These are phyloP conservation scores for Polysphondylium violaceum DNA, from an alignment of 78 protist species.

Conservation along the genomic window DNA sequence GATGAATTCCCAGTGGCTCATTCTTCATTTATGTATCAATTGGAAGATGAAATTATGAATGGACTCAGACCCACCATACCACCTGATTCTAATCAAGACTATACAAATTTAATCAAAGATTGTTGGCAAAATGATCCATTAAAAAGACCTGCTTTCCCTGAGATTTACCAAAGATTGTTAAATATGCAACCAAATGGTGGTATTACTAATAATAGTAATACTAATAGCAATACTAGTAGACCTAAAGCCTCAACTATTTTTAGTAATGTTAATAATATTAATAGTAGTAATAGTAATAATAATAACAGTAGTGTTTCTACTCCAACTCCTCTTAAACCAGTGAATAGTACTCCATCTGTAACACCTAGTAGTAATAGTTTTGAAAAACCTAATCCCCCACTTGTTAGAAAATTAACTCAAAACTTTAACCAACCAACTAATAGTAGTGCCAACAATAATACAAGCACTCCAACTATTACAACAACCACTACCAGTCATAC, in stretches of 20 bases:
- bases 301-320: neutral
- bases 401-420: slow-evolving; percentile 11
- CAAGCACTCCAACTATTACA: neutral
- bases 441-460: neutral
- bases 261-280: neutral
- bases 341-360: neutral
- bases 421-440: neutral
- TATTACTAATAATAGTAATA: neutral
- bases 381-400: slow-evolving; percentile 6
- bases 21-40: slow-evolving; percentile 64
- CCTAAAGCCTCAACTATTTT: slow-evolving; percentile 6
- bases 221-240: neutral
- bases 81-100: slow-evolving; percentile 3
- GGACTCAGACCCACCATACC: slow-evolving; percentile 80
- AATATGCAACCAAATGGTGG: neutral
- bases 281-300: neutral
- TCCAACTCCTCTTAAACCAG: slow-evolving; percentile 3
- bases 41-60: slow-evolving; percentile 73
- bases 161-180: slow-evolving; percentile 38
- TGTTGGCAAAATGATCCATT: slow-evolving; percentile 81
- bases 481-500: neutral
- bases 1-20: slow-evolving; percentile 80
- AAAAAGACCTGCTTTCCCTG: slow-evolving; percentile 59
- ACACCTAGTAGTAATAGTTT: neutral
- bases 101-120: slow-evolving; percentile 19